Percentiles rank a stretch among this genome's conserved stretches.
These are phyloP conservation scores for Calonectria honghensis DNA, from an alignment of 2,329 filamentous ascomycete genomes.

Conservation along the genomic window DNA sequence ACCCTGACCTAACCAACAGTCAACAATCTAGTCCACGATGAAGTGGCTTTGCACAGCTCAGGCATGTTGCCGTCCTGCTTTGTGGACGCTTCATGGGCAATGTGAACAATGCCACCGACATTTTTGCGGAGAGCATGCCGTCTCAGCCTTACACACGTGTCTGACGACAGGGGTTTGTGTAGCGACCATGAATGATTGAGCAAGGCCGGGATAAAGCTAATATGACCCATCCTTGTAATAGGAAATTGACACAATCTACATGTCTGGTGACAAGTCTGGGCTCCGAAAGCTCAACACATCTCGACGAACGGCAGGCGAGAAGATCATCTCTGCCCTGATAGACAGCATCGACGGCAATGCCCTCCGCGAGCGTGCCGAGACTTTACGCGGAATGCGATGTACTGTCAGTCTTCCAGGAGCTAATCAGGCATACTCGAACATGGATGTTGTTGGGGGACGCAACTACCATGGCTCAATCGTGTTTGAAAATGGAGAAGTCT, in stretches of 20 bases:
- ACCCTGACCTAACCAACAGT: neutral
- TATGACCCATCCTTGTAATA: neutral
- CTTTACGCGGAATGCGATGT: slow-evolving; percentile 41
- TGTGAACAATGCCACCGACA: slow-evolving; percentile 42
- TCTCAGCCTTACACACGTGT: slow-evolving; percentile 41
- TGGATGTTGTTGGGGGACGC: slow-evolving; percentile 39
- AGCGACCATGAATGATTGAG: neutral
- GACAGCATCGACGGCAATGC: slow-evolving; percentile 43
- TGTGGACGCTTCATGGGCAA: slow-evolving; percentile 41
- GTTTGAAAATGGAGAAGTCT: slow-evolving; percentile 40
- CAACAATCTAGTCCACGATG: neutral
- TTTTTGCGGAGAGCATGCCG: slow-evolving; percentile 42
- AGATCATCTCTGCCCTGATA: slow-evolving; percentile 44
- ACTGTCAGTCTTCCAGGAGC: neutral
- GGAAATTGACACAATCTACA: neutral
- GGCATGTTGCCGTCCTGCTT: slow-evolving; percentile 40
- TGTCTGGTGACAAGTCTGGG: slow-evolving; percentile 38
- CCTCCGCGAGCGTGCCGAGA: slow-evolving; percentile 41
- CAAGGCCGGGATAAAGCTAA: neutral
- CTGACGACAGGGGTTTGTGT: slow-evolving; percentile 38
- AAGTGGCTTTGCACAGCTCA: slow-evolving; percentile 36
- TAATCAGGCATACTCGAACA: slow-evolving; percentile 36
- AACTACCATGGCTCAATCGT: slow-evolving; percentile 41
- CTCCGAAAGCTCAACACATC: slow-evolving; percentile 43
- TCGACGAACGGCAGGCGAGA: slow-evolving; percentile 43